These are phyloP conservation scores for Cladosporium sp. DNA, from an alignment of 2,329 filamentous ascomycete genomes.

Conservation along the genomic window DNA sequence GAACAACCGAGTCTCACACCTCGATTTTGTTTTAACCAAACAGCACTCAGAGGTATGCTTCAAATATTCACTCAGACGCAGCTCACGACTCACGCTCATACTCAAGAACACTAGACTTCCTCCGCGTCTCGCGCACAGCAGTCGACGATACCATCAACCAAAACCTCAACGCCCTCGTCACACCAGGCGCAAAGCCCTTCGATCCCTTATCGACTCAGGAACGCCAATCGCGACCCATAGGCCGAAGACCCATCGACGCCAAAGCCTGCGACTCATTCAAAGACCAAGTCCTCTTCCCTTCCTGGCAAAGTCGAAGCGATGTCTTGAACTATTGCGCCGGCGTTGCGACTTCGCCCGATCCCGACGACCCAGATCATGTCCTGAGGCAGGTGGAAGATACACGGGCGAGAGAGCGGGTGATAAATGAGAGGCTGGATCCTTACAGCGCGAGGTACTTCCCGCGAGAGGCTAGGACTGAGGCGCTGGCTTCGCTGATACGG, in stretches of 20 bases:
- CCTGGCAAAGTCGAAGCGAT: constrained; percentile 79
- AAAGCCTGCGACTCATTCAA: constrained; percentile 69
- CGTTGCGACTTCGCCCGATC: constrained; percentile 83
- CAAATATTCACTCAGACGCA: neutral
- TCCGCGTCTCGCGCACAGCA: constrained; percentile 75
- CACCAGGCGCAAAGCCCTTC: constrained; percentile 68
- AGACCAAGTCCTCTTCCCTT: constrained; percentile 74
- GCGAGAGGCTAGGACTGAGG: constrained; percentile 73
- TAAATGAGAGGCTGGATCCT: constrained; percentile 87
- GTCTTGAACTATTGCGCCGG: constrained; percentile 85
- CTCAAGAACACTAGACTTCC: constrained; percentile 63
- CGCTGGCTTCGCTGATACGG: constrained; percentile 66
- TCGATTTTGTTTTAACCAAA: constrained; percentile 51
- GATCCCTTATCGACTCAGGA: constrained; percentile 72
- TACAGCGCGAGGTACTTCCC: constrained; percentile 84
- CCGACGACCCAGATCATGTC: constrained; percentile 74
- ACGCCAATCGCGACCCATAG: constrained; percentile 50
- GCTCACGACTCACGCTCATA: constrained; percentile 29
- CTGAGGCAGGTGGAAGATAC: constrained; percentile 66
- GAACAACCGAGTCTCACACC: constrained; percentile 41
- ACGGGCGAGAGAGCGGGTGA: constrained; percentile 65
- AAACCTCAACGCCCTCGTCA: constrained; percentile 84
- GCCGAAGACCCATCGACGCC: constrained; percentile 53
- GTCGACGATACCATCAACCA: constrained; percentile 93
- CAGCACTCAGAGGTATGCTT: constrained; percentile 43